Base-by-base conservation (phyloP, 2,329 filamentous ascomycete species). In the Aspergillus hortae region DNA sequence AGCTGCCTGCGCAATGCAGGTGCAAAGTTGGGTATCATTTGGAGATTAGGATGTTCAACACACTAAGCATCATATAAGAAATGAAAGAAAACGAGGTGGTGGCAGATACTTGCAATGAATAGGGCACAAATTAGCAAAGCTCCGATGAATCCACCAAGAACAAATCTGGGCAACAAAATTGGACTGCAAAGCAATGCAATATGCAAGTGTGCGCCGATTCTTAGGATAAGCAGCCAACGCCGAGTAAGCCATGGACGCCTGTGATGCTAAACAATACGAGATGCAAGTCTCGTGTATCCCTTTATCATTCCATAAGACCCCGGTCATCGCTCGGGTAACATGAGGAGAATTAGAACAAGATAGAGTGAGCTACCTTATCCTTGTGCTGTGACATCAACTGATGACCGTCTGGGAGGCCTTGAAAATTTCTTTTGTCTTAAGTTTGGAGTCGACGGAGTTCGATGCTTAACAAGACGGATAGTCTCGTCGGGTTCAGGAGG, bases 381-480 rank as follows among this genome's bases (percentile, higher is more conserved):
- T 49, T 62, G 57, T 9, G 57, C 58, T 52, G 62, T 65, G 1
- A 64, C 60, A 57, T 71, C 69, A 43, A 67, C 62, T 40, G 71
- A 73, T 32, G 63, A 66, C 44, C 66, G 65, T 46, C 68, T 55
- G 6, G 64, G 63, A 32, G 63, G 53, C 25, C 60, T 57, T 14
- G 57, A 56, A 19, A 58, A 45, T 4, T 55, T 55, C 30, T 63
- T 67, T 38, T 62, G 56, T 6, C 62, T 56, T 27, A 71, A 36
- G 14, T 63, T 68, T 3, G 71, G 68, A 2, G 69, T 71, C 7
- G 71, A 74, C 11, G 70, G 70, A 45, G 67, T 57, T 27, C 66
- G 68, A 30, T 64, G 64, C 14, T 67, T 62, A 43, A 64, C 62
- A 44, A 64, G 46, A 44, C 58, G 63, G 25, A 58, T 50, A 1